Percentiles rank a stretch among this genome's conserved stretches.
These are phyloP conservation scores for Vigna trinervia DNA, from an alignment of 306 rosid species.

Conservation along the genomic window DNA sequence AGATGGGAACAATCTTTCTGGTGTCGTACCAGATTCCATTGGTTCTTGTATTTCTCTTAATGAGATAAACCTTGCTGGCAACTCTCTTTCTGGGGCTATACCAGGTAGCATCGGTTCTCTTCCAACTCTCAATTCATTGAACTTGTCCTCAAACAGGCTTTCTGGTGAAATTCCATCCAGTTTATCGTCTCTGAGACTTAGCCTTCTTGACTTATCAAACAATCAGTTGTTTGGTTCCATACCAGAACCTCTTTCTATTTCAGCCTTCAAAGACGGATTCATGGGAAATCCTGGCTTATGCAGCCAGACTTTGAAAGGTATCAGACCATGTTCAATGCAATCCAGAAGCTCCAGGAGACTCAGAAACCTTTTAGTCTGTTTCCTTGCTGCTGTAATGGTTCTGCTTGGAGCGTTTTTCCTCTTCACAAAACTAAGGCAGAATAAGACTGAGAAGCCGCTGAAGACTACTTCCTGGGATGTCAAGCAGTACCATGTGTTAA, in stretches of 20 bases:
- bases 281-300: conserved; percentile 83
- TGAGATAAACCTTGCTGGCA: conserved; percentile 65
- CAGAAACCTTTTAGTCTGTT: conserved; percentile 52
- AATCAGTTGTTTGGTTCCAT: conserved; percentile 68
- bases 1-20: conserved; percentile 67
- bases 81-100: conserved; percentile 64
- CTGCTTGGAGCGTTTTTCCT: conserved; percentile 55
- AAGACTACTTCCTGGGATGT: conserved; percentile 71
- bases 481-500: conserved; percentile 69
- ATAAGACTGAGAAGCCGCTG: conserved; percentile 47
- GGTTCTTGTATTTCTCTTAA: conserved; percentile 70
- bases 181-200: conserved; percentile 63
- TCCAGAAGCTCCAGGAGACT: conserved; percentile 39
- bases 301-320: conserved; percentile 52
- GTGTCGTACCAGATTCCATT: conserved; percentile 69
- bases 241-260: conserved; percentile 67
- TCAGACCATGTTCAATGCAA: conserved; percentile 57
- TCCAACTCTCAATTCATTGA: conserved; percentile 71
- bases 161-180: conserved; percentile 72
- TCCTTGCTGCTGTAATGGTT: conserved; percentile 55
- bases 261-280: conserved; percentile 67
- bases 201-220: conserved; percentile 81
- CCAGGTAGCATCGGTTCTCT: conserved; percentile 71
- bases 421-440: conserved; percentile 54
- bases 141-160: conserved; percentile 74